phyloP scores from a whole-genome alignment of 2,329 filamentous ascomycete genomes.

The Colletotrichum chlorophyti region DNA sequence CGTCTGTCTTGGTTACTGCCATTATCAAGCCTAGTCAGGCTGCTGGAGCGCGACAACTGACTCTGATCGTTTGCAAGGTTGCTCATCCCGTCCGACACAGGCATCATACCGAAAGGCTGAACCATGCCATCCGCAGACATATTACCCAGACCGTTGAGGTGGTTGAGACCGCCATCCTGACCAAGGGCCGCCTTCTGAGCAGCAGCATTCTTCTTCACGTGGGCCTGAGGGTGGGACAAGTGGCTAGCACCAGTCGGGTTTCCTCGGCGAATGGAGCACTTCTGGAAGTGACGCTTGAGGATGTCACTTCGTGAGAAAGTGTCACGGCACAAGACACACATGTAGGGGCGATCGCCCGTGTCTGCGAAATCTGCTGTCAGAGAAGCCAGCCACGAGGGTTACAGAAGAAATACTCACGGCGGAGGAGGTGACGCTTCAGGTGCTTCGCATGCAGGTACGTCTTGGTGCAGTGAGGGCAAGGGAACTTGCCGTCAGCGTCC shows the following conservation, averaged over 20 bases:
- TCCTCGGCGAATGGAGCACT: slow-evolving; percentile 94
- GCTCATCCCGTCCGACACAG: slow-evolving; percentile 64
- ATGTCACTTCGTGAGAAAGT: slow-evolving; percentile 98
- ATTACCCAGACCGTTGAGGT: slow-evolving; percentile 67
- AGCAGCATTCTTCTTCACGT: slow-evolving; percentile 79
- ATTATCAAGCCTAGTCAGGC: slow-evolving; percentile 64
- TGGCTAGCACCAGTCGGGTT: slow-evolving; percentile 96
- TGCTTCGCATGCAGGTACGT: slow-evolving; percentile 98
- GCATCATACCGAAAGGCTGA: slow-evolving; percentile 62
- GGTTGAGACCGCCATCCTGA: slow-evolving; percentile 61
- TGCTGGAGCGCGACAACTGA: slow-evolving; percentile 67
- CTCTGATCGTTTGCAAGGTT: slow-evolving; percentile 66
- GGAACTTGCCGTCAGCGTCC: slow-evolving; percentile 97
- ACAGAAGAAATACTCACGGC: slow-evolving; percentile 74
- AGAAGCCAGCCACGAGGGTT: slow-evolving; percentile 13
- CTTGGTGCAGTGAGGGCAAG: slow-evolving; percentile 97
- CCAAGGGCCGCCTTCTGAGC: slow-evolving; percentile 63
- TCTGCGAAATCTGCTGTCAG: slow-evolving; percentile 59
- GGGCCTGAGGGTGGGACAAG: slow-evolving; percentile 88
- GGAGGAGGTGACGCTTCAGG: slow-evolving; percentile 91
- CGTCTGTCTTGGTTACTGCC: slow-evolving; percentile 63
- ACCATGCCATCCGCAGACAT: slow-evolving; percentile 64
- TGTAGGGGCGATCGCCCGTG: slow-evolving; percentile 96
- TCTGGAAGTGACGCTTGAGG: slow-evolving; percentile 98
- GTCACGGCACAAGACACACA: slow-evolving; percentile 97